phyloP scores from a whole-genome alignment of 495 filamentous ascomycete species.

The Chaetomidium leptoderma region DNA sequence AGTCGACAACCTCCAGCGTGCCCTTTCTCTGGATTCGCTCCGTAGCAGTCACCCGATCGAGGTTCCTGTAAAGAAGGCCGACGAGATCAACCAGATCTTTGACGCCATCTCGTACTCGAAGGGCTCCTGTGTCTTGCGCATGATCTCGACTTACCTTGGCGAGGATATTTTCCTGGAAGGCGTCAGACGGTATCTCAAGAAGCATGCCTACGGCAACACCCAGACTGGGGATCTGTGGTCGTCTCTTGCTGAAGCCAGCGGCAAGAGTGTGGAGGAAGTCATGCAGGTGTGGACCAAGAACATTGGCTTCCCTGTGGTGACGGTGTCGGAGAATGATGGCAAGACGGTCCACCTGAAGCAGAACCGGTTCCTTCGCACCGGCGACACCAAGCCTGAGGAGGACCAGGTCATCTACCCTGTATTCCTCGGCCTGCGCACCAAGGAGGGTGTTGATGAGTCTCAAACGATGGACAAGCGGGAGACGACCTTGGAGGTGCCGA shows the following conservation, averaged over 20 bases:
- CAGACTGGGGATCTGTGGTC: conserved; percentile 88
- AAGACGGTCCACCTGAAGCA: conserved; percentile 65
- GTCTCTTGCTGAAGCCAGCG: conserved; percentile 82
- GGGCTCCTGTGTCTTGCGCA: conserved; percentile 90
- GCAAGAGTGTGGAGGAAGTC: conserved; percentile 75
- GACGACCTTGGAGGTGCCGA: conserved; percentile 60
- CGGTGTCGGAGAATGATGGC: conserved; percentile 57
- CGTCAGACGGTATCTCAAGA: conserved; percentile 85
- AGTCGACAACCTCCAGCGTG: conserved; percentile 82
- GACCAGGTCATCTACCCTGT: conserved; percentile 75
- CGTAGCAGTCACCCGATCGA: conserved; percentile 96
- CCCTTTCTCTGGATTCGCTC: conserved; percentile 81
- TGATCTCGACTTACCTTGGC: conserved; percentile 94
- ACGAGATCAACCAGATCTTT: conserved; percentile 98
- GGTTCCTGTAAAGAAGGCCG: conserved; percentile 89
- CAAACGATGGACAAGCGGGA: conserved; percentile 69
- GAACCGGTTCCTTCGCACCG: conserved; percentile 70
- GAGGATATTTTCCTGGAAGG: conserved; percentile 93
- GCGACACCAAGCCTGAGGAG: conserved; percentile 75
- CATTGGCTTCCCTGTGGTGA: conserved; percentile 69
- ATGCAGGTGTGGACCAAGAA: conserved; percentile 80
- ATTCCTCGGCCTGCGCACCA: conserved; percentile 64
- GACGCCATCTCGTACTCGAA: conserved; percentile 98
- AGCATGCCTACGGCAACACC: conserved; percentile 85
- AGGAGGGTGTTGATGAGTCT: conserved; percentile 58